Base-by-base conservation (phyloP, 2,329 filamentous ascomycete species). In the Paracoccidioides lutzii region DNA sequence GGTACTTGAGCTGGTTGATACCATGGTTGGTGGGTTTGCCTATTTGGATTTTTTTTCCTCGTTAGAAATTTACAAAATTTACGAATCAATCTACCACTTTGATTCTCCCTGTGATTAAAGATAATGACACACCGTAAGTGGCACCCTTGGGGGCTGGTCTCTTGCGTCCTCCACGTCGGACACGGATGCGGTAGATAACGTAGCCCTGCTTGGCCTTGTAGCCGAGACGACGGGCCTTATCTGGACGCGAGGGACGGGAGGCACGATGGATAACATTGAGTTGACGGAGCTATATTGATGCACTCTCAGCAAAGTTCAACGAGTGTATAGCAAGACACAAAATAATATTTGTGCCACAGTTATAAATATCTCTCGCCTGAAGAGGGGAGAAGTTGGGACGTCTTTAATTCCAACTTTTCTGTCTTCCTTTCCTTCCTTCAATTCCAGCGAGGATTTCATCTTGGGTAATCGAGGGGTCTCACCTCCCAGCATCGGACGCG, bases 161-260 rank as follows among this genome's bases (percentile, higher is more conserved):
- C 90, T 98, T 98, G 83, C 93, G 90, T 73, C 93, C 93, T 86
- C 93, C 93, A 77, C 93, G 90, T 76, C 93, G 88, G 70, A 98
- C 93, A 75, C 93, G 93, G 74, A 94, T 84, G 76, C 93, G 93
- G 87, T 98, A 98, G 87, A 98, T 90, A 75, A 98, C 93, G 83
- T 97, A 98, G 78, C 93, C 93, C 82, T 98, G 93, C 89, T 98
- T 98, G 82, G 94, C 93, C 88, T 98, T 98, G 89, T 98, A 98
- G 72, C 93, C 93, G 69, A 98, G 88, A 78, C 94, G 93, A 80
- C 93, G 93, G 75, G 94, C 93, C 88, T 98, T 98, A 82, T 98
- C 94, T 73, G 93, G 93, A 77, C 93, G 93, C 71, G 90, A 95
- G 69, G 93, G 93, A 72, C 91, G 90, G 72, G 90, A 94, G 74